Percentiles rank a stretch among this genome's conserved stretches.
Conservation (phyloP, 305 asterid genomes). For the Fraxinus dipetala region DNA sequence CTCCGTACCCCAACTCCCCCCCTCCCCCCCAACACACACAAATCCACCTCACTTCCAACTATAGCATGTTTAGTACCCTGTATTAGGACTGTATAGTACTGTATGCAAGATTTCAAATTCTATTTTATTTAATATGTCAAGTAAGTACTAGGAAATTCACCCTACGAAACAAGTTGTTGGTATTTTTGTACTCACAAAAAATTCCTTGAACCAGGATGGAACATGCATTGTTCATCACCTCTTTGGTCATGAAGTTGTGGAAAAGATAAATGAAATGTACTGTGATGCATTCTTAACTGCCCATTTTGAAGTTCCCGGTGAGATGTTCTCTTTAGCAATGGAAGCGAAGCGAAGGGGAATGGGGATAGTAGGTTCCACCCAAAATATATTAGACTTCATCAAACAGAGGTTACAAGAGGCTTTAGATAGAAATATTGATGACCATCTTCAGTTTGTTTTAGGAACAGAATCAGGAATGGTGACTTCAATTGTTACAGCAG, state of each 20-base stretch:
- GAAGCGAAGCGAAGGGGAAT: constrained; percentile 88
- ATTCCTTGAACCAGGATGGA: constrained; percentile 58
- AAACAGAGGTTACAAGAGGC: constrained; percentile 74
- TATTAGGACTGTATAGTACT: neutral
- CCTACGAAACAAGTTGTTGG: neutral
- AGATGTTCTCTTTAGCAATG: constrained; percentile 91
- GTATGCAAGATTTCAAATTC: neutral
- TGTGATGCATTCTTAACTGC: constrained; percentile 92
- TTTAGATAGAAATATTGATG: constrained; percentile 65
- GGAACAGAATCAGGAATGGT: constrained; percentile 99
- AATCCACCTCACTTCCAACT: neutral
- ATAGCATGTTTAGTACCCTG: neutral
- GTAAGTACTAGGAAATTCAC: neutral
- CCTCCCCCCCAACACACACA: no score
- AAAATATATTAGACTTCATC: constrained; percentile 80
- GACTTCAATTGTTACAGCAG: constrained; percentile 82
- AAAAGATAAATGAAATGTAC: constrained; percentile 74
- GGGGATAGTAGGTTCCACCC: constrained; percentile 97
- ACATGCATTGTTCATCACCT: constrained; percentile 97
- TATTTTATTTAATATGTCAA: neutral
- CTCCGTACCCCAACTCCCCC: neutral
- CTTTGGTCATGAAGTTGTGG: constrained; percentile 86
- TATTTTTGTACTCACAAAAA: neutral
- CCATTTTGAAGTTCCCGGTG: constrained; percentile 97
- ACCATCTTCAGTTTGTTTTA: constrained; percentile 88